These are phyloP conservation scores for Calonectria henricotiae DNA, from an alignment of 2,329 filamentous ascomycete genomes.

Conservation along the genomic window DNA sequence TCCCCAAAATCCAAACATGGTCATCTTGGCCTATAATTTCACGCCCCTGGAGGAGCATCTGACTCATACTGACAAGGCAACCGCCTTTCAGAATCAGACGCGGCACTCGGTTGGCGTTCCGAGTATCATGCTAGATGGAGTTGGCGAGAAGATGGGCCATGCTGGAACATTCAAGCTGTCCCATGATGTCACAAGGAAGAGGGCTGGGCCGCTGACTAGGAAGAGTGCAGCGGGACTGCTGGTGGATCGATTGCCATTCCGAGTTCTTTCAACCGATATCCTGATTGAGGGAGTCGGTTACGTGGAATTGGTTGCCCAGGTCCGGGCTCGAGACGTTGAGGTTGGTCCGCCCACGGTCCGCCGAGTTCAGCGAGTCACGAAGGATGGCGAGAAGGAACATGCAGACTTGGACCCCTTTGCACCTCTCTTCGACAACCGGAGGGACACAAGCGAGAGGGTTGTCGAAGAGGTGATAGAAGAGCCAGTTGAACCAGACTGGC, in stretches of 20 bases:
- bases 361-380: background rate
- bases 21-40: constrained; percentile 90
- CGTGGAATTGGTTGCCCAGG: constrained; percentile 89
- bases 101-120: constrained; percentile 72
- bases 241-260: constrained; percentile 82
- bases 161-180: constrained; percentile 84
- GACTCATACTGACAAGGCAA: constrained; percentile 85
- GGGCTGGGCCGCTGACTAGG: constrained; percentile 81
- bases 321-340: constrained; percentile 72
- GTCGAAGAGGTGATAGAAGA: constrained; percentile 40
- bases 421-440: constrained; percentile 51
- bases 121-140: constrained; percentile 75
- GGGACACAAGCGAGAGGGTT: constrained; percentile 37
- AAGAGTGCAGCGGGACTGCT: constrained; percentile 75
- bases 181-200: constrained; percentile 87
- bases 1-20: constrained; percentile 73
- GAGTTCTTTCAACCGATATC: constrained; percentile 85
- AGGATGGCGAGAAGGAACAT: background rate
- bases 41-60: constrained; percentile 84
- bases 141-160: constrained; percentile 72
- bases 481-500: constrained; percentile 66
- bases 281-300: constrained; percentile 94
- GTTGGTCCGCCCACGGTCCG: constrained; percentile 25
- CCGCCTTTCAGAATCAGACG: constrained; percentile 78
- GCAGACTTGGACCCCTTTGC: constrained; percentile 47